Percentiles rank a stretch among this genome's conserved stretches.
These are phyloP conservation scores for Geranium brycei DNA, from an alignment of 345 rosid species.

Conservation along the genomic window DNA sequence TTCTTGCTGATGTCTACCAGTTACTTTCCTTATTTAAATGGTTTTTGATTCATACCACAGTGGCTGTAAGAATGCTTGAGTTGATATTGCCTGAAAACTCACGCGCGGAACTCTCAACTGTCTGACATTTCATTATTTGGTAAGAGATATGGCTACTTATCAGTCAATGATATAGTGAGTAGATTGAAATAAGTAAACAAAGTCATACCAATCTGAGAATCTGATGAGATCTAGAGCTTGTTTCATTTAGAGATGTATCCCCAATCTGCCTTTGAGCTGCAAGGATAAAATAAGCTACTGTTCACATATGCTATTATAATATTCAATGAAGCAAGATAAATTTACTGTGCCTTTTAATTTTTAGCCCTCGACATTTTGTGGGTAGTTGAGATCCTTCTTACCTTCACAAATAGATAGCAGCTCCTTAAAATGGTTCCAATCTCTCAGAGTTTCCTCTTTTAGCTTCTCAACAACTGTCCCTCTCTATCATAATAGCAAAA, in stretches of 20 bases:
- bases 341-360: too few relatives aligned
- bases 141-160: constrained; percentile 2
- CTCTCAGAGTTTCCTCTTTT: constrained; percentile 55
- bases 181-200: constrained; percentile 10
- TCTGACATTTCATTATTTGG: constrained; percentile 28
- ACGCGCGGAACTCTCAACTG: constrained; percentile 63
- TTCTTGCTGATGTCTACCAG: not conserved
- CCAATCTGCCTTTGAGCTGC: constrained; percentile 77
- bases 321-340: too few relatives aligned
- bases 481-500: constrained; percentile 36
- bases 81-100: constrained; percentile 50
- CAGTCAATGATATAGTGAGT: constrained; percentile 2
- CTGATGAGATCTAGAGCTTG: constrained; percentile 79
- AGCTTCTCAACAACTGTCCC: constrained; percentile 89
- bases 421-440: constrained; percentile 66
- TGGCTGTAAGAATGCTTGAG: constrained; percentile 63
- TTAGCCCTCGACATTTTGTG: not conserved
- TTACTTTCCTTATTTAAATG: not conserved
- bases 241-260: constrained; percentile 61
- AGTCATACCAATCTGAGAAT: constrained; percentile 52
- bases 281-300: not conserved
- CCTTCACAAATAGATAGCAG: constrained; percentile 75
- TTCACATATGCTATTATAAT: constrained; percentile 11
- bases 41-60: constrained; percentile 44
- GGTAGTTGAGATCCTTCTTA: constrained; percentile 15